phyloP scores from a whole-genome alignment of 106 monocot species.

The Triglochin maritima region DNA sequence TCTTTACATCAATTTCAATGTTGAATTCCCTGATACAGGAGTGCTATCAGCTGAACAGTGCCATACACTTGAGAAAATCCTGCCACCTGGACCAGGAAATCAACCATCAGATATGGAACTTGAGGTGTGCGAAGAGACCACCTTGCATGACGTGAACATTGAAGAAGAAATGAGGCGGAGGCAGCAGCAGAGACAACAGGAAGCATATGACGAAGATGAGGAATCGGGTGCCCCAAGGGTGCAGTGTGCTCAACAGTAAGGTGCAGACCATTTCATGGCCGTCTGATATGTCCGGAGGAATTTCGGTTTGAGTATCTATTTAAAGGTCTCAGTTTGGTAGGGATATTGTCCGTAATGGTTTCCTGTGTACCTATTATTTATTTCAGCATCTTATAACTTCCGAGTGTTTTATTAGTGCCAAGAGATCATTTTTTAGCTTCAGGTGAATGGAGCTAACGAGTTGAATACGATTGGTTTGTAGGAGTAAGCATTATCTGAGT shows the following conservation, averaged over 20 bases:
- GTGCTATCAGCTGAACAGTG: constrained; percentile 31
- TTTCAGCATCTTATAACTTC: too few species aligned
- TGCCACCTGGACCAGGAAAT: constrained; percentile 23
- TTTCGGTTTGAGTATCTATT: too few species aligned
- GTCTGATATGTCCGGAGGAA: not conserved
- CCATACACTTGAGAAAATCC: constrained; percentile 21
- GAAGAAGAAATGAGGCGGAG: constrained; percentile 49
- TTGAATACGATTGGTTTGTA: too few species aligned
- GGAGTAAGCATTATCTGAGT: too few species aligned
- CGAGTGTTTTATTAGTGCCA: too few species aligned
- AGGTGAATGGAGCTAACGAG: too few species aligned
- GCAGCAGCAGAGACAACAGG: constrained; percentile 29
- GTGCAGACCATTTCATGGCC: not conserved
- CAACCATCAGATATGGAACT: constrained; percentile 37
- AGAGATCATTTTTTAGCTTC: too few species aligned
- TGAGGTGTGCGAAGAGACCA: constrained; percentile 55
- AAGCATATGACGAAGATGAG: constrained; percentile 54
- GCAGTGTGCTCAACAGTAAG: constrained; percentile 40
- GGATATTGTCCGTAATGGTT: too few species aligned
- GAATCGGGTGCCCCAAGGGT: constrained; percentile 17
- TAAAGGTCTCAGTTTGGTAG: too few species aligned
- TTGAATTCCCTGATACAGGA: constrained; percentile 46
- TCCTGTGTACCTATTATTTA: too few species aligned
- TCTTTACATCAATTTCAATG: constrained; percentile 52
- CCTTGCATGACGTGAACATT: constrained; percentile 50